phyloP scores from a whole-genome alignment of 2,329 filamentous ascomycete genomes.

The Hymenoscyphus linearis region DNA sequence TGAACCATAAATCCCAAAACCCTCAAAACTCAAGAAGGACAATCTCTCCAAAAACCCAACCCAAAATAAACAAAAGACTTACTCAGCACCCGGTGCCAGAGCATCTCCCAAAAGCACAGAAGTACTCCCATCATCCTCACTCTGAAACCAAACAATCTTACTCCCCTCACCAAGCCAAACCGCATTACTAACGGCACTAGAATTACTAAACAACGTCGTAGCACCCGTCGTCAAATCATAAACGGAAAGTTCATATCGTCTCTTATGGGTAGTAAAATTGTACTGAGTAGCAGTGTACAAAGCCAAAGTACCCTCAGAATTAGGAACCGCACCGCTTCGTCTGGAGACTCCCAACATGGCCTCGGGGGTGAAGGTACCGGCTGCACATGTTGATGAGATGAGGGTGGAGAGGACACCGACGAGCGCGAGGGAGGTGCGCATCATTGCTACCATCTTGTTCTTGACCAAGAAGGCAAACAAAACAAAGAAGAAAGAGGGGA shows the following conservation, averaged over 20 bases:
- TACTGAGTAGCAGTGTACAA: slow-evolving; percentile 71
- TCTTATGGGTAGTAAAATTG: slow-evolving; percentile 66
- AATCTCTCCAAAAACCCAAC: neutral
- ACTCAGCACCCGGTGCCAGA: slow-evolving; percentile 17
- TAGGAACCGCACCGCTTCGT: slow-evolving; percentile 63
- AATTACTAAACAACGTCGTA: slow-evolving; percentile 21
- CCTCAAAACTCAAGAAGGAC: neutral
- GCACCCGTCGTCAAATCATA: slow-evolving; percentile 51
- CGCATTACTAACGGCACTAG: slow-evolving; percentile 21
- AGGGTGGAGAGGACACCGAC: slow-evolving; percentile 8
- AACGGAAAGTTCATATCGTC: slow-evolving; percentile 60
- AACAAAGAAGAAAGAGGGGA: neutral
- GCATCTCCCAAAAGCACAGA: slow-evolving; percentile 24
- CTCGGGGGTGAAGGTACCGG: slow-evolving; percentile 54
- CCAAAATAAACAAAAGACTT: slow-evolving; percentile 8
- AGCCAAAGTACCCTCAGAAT: slow-evolving; percentile 56
- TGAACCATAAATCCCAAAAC: neutral
- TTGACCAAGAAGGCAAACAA: slow-evolving; percentile 4
- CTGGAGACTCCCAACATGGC: slow-evolving; percentile 70
- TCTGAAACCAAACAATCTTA: slow-evolving; percentile 20
- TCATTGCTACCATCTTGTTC: slow-evolving; percentile 10
- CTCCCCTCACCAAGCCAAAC: slow-evolving; percentile 24
- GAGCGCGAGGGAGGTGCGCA: slow-evolving; percentile 6
- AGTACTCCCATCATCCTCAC: slow-evolving; percentile 25
- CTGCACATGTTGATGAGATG: slow-evolving; percentile 11